Conservation (phyloP, 2,329 filamentous ascomycete species). For the Aureobasidium subglaciale region DNA sequence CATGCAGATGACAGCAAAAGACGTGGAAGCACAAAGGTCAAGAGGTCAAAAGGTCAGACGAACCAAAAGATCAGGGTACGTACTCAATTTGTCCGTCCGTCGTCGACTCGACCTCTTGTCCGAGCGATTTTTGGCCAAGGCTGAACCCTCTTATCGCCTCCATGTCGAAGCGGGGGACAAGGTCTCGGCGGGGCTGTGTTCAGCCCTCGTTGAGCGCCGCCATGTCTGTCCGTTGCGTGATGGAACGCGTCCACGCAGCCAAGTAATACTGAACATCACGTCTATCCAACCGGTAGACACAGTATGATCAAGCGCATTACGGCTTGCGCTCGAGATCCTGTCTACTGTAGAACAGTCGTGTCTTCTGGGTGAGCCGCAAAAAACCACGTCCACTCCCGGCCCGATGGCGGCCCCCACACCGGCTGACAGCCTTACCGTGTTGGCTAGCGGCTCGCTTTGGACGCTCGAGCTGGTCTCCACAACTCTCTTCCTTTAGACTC, state of each 20-base stretch:
- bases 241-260: not conserved
- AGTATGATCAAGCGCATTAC: too few species aligned
- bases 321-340: too few species aligned
- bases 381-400: not conserved
- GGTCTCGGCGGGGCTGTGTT: conserved; percentile 13
- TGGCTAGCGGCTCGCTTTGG: not conserved
- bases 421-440: not conserved
- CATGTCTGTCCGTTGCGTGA: not conserved
- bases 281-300: not conserved
- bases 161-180: conserved; percentile 8
- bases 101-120: conserved; percentile 1
- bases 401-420: not conserved
- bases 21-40: conserved; percentile 1
- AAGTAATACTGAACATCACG: not conserved
- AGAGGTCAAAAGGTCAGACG: conserved; percentile 6
- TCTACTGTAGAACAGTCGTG: not conserved
- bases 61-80: conserved; percentile 1
- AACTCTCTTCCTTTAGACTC: not conserved
- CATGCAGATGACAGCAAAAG: conserved; percentile 9
- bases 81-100: conserved; percentile 11
- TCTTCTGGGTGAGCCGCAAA: not conserved
- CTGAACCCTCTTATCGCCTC: conserved; percentile 11
- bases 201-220: not conserved
- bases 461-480: not conserved
- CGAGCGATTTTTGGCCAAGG: conserved; percentile 10